Evolutionary conservation across 1,284 basidiomycete species (phyloP), one percentile per base, ranked within the genome.

Genomic region (Ceraceosorus guamensis): DNA sequence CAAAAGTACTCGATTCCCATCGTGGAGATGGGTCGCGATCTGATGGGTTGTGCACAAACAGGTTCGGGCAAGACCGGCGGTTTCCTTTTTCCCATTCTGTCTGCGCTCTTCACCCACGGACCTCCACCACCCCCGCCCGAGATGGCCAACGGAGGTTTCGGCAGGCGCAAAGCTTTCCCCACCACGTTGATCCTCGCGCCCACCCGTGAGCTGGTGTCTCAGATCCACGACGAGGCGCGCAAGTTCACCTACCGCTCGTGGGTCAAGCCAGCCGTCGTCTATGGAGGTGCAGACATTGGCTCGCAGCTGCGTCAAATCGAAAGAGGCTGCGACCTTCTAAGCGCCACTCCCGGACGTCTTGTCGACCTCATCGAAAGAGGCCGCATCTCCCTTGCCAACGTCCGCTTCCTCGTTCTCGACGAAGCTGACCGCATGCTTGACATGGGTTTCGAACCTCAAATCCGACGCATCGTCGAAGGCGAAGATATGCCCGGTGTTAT

Each of bases 401-500:
- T 99, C 79, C 87, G 89, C 71, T 98, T 95, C 80, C 87, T 99
- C 53, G 95, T 98, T 37, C 87, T 99, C 58, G 95, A 99, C 75
- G 95, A 99, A 81, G 95, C 93, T 61, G 95, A 99, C 81, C 89
- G 93, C 75, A 99, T 99, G 93, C 84, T 99, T 71, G 93, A 99
- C 82, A 99, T 99, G 93, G 93, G 93, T 88, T 99, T 99, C 83
- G 93, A 99, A 80, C 95, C 95, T 60, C 93, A 98, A 80, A 99
- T 99, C 75, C 85, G 93, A 65, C 84, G 91, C 51, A 99, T 99
- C 76, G 95, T 99, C 34, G 89, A 97, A 78, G 89, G 89, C 65
- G 91, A 93, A 75, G 95, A 98, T 78, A 99, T 99, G 93, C 91
- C 95, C 32, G 88, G 85, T 54, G 86, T 89, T 30, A 81, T 84